Conservation (phyloP, 306 rosid genomes). For the Gynostemma pentaphyllum region DNA sequence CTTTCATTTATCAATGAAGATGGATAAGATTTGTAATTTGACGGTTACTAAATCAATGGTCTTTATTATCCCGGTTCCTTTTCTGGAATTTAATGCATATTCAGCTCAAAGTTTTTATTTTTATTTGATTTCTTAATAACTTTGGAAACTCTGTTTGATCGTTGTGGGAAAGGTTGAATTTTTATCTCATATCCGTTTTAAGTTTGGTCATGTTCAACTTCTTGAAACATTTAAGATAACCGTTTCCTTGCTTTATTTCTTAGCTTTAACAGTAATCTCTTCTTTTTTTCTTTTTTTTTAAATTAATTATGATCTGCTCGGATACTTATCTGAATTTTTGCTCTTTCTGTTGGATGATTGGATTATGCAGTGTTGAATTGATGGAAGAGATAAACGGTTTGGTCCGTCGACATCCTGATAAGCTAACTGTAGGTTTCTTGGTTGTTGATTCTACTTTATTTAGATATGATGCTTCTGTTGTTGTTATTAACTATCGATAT, state of each 20-base stretch:
- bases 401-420: slow-evolving; percentile 79
- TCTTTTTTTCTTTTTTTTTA: background rate
- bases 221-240: too few species aligned
- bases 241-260: too few species aligned
- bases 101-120: background rate
- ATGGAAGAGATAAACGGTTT: slow-evolving; percentile 59
- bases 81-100: background rate
- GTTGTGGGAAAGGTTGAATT: background rate
- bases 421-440: slow-evolving; percentile 50
- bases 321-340: background rate
- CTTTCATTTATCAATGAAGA: too few species aligned
- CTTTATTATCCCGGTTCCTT: background rate
- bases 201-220: too few species aligned
- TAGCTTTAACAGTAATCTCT: background rate
- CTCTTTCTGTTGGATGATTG: slow-evolving; percentile 18
- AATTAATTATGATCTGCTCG: background rate
- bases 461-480: slow-evolving; percentile 15
- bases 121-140: background rate
- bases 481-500: background rate
- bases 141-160: background rate
- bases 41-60: background rate
- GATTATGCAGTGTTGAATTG: slow-evolving; percentile 56
- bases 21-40: background rate
- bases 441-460: slow-evolving; percentile 8
- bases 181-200: background rate